Percentiles rank a stretch among this genome's conserved stretches.
Conservation (phyloP, 2,329 filamentous ascomycete species). For the Microdochium trichocladiopsis region DNA sequence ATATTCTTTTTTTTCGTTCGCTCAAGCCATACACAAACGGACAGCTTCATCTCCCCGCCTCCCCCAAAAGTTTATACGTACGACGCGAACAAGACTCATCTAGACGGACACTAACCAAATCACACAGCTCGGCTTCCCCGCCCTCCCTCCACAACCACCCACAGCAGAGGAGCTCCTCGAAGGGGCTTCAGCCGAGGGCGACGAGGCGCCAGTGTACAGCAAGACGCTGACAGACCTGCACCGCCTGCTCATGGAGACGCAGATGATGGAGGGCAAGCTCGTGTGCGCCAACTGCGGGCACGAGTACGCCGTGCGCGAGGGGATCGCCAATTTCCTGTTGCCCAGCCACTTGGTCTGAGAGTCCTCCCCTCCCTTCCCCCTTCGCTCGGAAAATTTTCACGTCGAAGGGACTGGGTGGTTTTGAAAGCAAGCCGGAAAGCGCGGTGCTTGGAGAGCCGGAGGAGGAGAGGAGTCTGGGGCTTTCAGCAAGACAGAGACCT, state of each 20-base stretch:
- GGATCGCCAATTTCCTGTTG: constrained; percentile 91
- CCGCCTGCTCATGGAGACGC: constrained; percentile 77
- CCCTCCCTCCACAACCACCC: constrained; percentile 59
- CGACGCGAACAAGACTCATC: too few relatives aligned
- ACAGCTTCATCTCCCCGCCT: too few relatives aligned
- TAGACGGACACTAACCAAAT: constrained; percentile 1
- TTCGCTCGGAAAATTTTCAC: too few relatives aligned
- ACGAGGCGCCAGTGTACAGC: constrained; percentile 40
- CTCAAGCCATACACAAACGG: too few relatives aligned
- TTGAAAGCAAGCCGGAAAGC: too few relatives aligned
- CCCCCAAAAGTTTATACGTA: too few relatives aligned
- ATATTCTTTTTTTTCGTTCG: too few relatives aligned
- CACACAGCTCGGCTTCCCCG: constrained; percentile 68
- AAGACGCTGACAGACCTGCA: constrained; percentile 73
- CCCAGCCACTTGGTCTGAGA: constrained; percentile 83
- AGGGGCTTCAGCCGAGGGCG: not conserved
- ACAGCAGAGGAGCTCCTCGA: constrained; percentile 51
- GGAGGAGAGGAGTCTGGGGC: too few relatives aligned
- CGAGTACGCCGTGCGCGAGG: constrained; percentile 90
- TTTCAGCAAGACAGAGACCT: too few relatives aligned
- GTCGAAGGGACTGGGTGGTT: too few relatives aligned
- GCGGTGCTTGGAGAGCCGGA: too few relatives aligned
- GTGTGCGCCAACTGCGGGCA: constrained; percentile 89
- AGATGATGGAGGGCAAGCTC: constrained; percentile 80
- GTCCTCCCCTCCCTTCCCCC: not conserved